Conservation (phyloP, 2,329 filamentous ascomycete species). For the Berkeleyomyces rouxiae region DNA sequence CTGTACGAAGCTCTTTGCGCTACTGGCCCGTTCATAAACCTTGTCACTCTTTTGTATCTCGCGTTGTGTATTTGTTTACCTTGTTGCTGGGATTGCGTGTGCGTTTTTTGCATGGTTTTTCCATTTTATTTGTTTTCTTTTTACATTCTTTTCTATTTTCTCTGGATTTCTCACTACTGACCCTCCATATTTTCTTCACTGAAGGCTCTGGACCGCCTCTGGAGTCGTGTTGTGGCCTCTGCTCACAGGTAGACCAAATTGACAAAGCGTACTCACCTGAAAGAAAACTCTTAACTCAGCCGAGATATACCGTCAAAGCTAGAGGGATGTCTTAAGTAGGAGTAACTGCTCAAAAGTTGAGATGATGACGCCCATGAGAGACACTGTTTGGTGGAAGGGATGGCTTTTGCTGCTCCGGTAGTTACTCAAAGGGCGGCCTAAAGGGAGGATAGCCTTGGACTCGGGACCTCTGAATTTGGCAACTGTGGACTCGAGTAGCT, state of each 20-base stretch:
- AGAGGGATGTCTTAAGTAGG: not conserved
- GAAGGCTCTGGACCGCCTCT: not conserved
- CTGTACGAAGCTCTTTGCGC: not conserved
- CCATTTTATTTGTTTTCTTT: not conserved
- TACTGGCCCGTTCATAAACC: not conserved
- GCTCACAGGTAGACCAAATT: not conserved
- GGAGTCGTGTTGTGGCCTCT: not conserved
- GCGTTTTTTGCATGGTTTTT: not conserved
- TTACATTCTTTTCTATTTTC: not conserved
- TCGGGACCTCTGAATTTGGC: too few species aligned
- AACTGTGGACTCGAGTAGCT: too few species aligned
- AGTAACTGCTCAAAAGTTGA: not conserved
- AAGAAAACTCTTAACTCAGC: not conserved
- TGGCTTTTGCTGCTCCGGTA: too few species aligned
- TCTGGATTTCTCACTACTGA: not conserved
- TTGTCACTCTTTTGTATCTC: not conserved
- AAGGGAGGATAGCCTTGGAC: too few species aligned
- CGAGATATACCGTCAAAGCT: not conserved
- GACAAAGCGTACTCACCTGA: conserved; percentile 2
- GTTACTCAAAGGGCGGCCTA: too few species aligned
- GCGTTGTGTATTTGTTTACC: not conserved
- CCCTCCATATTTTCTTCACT: not conserved
- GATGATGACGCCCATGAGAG: not conserved
- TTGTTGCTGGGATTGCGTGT: not conserved
- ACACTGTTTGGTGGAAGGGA: not conserved